Evolutionary conservation across 2,329 filamentous ascomycete species (phyloP), one percentile per base, ranked within the genome.

Genomic region (Colletotrichum tofieldiae): DNA sequence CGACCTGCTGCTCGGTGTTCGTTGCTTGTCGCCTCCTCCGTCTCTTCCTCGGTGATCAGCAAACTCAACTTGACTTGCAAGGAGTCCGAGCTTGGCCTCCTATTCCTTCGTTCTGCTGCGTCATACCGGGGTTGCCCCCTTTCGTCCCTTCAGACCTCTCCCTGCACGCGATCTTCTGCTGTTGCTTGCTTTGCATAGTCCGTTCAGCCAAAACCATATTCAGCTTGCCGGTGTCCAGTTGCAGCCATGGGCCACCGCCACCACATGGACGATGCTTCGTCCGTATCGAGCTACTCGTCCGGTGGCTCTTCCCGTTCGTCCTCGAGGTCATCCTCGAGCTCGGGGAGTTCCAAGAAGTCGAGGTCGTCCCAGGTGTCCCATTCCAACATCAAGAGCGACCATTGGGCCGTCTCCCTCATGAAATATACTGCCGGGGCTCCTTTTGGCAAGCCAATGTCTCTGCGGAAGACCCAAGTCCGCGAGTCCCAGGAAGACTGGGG

Each of bases 371-470:
- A 63, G n/a, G 41, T 62, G 12, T 74, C 73, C 6, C 68, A 74
- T 37, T 65, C 70, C 60, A 62, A 58, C n/a, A 68, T 75, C 32
- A 64, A 47, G 52, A 64, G 66, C n/a, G 73, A 71, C 20, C 51
- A 64, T 52, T 73, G 70, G 73, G 20, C 61, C 16, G 62, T 73
- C 32, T 61, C 63, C 12, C 56, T 74, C 37, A 71, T 74, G 73
- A 75, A 72, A 65, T 75, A 68, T 45, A 62, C 67, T 12, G 67
- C 70, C 5, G 74, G 74, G 16, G 73, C 67, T 5, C 70, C 66
- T 23, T 65, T 66, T 29, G 67, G 54, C 16, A 71, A 65, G 52
- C 61, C 55, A 41, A 23, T 74, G 47, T 55, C 73, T 9, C 58
- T 75, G 18, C 73, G 72, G 9, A 75, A 67, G 47, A 71, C 60